A percentile compares a stretch with the other conserved stretches of the same genome.
Evolutionary conservation across 371 early-diverging fungal species (phyloP).

Genomic region (Parasitella parasitica): DNA sequence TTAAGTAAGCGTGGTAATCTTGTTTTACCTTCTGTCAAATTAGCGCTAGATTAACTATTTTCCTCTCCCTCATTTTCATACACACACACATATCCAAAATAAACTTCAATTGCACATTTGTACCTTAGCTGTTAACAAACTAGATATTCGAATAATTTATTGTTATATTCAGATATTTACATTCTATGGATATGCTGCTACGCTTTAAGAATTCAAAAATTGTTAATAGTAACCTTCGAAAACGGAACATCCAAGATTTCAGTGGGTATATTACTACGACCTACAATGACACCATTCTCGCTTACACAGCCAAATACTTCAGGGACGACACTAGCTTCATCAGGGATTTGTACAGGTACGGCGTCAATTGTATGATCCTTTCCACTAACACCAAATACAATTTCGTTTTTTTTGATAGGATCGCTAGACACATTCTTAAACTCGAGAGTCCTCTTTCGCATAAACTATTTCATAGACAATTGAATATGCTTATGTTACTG

Average conservation of each 20-base stretch:
- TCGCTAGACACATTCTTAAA: constrained; percentile 19
- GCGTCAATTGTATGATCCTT: constrained; percentile 37
- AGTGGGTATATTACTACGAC: constrained; percentile 31
- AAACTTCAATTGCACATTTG: neutral
- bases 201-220: neutral
- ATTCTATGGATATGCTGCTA: too few relatives aligned
- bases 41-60: constrained; percentile 18
- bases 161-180: too few relatives aligned
- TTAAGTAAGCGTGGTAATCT: constrained; percentile 29
- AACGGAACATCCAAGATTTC: constrained; percentile 45
- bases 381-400: constrained; percentile 31
- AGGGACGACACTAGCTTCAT: constrained; percentile 1
- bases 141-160: too few relatives aligned
- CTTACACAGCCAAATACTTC: constrained; percentile 54
- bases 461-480: constrained; percentile 14
- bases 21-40: constrained; percentile 23
- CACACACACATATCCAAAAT: neutral
- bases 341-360: constrained; percentile 21
- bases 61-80: neutral
- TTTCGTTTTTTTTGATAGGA: constrained; percentile 20
- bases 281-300: constrained; percentile 59
- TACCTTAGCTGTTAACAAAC: neutral
- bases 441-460: constrained; percentile 14
- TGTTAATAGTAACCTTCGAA: constrained; percentile 28
- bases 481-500: neutral